Base-by-base conservation (phyloP, 495 filamentous ascomycete species). In the Xylaria castorea region DNA sequence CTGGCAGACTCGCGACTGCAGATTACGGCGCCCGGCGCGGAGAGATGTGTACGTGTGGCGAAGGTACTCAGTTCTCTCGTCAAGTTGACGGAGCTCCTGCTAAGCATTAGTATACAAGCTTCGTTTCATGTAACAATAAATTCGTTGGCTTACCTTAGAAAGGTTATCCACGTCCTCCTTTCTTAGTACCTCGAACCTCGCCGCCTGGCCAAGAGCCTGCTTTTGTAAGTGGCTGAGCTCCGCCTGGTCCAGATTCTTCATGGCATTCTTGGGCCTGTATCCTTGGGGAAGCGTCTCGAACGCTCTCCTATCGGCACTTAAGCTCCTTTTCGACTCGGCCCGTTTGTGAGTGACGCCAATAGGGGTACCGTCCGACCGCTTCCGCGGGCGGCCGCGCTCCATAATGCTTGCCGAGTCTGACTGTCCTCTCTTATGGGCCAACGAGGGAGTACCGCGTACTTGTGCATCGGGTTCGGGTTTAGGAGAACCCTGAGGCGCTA, bases 41-140 rank as follows among this genome's bases (percentile, higher is more conserved):
- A 94, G 85, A n/a, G 88, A 89, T 51, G 86, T 89, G 75, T 92
- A 89, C 0, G 90, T 93, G 71, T 86, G 89, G 18, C 90, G 87
- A 53, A 94, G 87, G 78, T 93, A 93, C 70, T 92, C 90, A 63
- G 89, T 91, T 51, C 91, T 86, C 66, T 91, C 87, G 72, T 94
- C 92, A n/a, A 94, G 83, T 50, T 85, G 85, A 14, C 89, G 85
- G 34, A 93, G 86, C 78, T 94, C 92, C 87, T 90, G 53, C 42
- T 2, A 40, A 8, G 1, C 20, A 16, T 73, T 68, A 61, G 1
- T 55, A 66, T 74, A 61, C 72, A 68, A 34, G 74, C 32, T 36
- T 60, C 68, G 32, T 38, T 65, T 42, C 14, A 30, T 32, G 14
- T 22, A 7, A 20, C 2, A 11, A 68, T 20, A 14, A 3, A 18